Conservation (phyloP, 768 basidiomycete genomes). For the Lentinula guzmanii region DNA sequence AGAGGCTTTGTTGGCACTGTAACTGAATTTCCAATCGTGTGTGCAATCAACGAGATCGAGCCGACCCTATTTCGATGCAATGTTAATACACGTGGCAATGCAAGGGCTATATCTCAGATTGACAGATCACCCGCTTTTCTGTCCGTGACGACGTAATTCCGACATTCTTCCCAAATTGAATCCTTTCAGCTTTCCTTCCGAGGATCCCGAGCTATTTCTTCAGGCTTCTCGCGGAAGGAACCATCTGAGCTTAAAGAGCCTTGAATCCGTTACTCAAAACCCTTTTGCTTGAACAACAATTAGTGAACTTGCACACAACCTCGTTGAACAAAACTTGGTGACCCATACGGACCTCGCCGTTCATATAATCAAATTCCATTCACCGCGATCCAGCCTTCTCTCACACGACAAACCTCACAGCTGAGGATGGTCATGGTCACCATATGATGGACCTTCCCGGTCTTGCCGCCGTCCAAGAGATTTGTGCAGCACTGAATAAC, state of each 20-base stretch:
- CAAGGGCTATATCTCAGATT: not conserved
- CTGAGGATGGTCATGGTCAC: too few relatives aligned
- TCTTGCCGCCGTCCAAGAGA: not conserved
- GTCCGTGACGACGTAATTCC: not conserved
- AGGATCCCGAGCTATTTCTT: not conserved
- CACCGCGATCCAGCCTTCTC: too few relatives aligned
- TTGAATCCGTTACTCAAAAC: too few relatives aligned
- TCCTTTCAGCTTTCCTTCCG: not conserved
- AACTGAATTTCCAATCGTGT: not conserved
- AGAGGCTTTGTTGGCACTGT: not conserved
- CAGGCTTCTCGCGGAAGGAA: not conserved
- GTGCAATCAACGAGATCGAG: not conserved
- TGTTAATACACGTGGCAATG: not conserved
- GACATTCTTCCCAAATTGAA: not conserved
- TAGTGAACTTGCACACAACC: not conserved
- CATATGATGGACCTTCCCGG: not conserved
- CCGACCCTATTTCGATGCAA: conserved; percentile 1
- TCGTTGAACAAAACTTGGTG: not conserved
- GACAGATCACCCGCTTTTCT: not conserved
- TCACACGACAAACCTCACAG: too few relatives aligned
- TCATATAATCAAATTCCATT: too few relatives aligned
- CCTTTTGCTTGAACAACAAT: not conserved
- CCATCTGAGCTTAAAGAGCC: not conserved
- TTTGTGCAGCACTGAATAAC: too few relatives aligned
- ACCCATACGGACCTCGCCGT: not conserved